Evolutionary conservation across 768 basidiomycete species (phyloP).

Genomic region (Holtermannia corniformis): DNA sequence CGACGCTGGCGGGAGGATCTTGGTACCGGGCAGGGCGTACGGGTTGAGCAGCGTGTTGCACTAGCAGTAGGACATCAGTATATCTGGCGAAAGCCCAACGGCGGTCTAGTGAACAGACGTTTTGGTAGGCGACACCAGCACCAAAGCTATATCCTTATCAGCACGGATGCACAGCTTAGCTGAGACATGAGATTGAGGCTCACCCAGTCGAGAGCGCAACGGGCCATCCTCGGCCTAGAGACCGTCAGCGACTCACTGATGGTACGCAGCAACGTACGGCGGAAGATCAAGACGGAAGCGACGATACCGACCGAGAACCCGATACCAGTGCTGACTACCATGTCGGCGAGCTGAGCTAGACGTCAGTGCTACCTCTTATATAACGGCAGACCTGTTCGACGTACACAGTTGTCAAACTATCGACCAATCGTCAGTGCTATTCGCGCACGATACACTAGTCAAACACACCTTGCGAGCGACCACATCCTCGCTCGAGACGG

Average conservation of each 20-base stretch:
- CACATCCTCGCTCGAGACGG: constrained; percentile 79
- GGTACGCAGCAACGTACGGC: constrained; percentile 27
- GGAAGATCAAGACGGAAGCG: constrained; percentile 41
- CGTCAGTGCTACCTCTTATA: background rate
- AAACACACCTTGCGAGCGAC: constrained; percentile 75
- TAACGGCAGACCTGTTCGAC: constrained; percentile 1
- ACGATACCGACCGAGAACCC: constrained; percentile 44
- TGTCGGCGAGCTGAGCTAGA: constrained; percentile 33
- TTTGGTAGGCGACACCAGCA: constrained; percentile 41
- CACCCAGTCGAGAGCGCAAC: constrained; percentile 42
- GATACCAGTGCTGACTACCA: constrained; percentile 41
- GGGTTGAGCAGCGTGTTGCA: constrained; percentile 44
- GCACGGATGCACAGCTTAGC: background rate
- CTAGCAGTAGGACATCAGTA: constrained; percentile 14
- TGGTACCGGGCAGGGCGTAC: constrained; percentile 42
- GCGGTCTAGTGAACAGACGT: constrained; percentile 21
- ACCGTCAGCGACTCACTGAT: background rate
- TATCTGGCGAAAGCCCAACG: background rate
- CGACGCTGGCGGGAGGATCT: constrained; percentile 25
- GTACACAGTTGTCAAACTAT: constrained; percentile 40
- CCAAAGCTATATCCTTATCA: constrained; percentile 27
- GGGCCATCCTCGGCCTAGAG: constrained; percentile 41
- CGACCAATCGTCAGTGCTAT: constrained; percentile 1
- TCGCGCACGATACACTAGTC: background rate
- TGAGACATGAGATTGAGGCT: no score